Evolutionary conservation across 306 rosid species (phyloP).

Genomic region (Urtica urens): DNA sequence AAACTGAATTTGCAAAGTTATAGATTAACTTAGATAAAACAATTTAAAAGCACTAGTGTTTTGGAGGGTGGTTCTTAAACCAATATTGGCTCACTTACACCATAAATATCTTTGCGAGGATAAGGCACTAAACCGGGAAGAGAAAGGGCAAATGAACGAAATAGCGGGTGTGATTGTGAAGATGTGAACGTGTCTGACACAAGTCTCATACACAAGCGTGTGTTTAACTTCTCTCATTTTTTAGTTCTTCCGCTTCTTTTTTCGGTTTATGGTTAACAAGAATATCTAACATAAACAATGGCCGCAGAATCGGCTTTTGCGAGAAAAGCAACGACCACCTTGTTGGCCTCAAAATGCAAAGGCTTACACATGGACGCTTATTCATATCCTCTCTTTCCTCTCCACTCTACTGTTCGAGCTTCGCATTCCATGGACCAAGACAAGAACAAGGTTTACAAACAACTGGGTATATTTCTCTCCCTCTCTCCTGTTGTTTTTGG

Average conservation of each 20-base stretch:
- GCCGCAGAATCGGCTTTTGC: slow-evolving; percentile 23
- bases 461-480: slow-evolving; percentile 47
- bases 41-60: too few relatives aligned
- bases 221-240: too few relatives aligned
- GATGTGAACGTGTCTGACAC: neutral
- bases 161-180: neutral
- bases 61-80: neutral
- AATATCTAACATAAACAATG: slow-evolving; percentile 1
- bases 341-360: slow-evolving; percentile 25
- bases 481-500: slow-evolving; percentile 10
- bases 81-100: neutral
- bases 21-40: neutral
- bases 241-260: slow-evolving; percentile 2
- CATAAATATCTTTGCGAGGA: neutral
- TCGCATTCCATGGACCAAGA: slow-evolving; percentile 32
- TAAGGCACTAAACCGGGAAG: neutral
- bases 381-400: slow-evolving; percentile 10
- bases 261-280: neutral
- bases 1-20: too few relatives aligned
- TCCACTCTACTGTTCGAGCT: slow-evolving; percentile 32
- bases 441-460: slow-evolving; percentile 45
- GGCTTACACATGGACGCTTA: slow-evolving; percentile 11
- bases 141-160: neutral
- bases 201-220: neutral
- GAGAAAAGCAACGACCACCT: slow-evolving; percentile 9